Evolutionary conservation across 2,329 filamentous ascomycete genomes (phyloP), one percentile per base, ranked within the genome.

Genomic region (Cryphonectria carpinicola): DNA sequence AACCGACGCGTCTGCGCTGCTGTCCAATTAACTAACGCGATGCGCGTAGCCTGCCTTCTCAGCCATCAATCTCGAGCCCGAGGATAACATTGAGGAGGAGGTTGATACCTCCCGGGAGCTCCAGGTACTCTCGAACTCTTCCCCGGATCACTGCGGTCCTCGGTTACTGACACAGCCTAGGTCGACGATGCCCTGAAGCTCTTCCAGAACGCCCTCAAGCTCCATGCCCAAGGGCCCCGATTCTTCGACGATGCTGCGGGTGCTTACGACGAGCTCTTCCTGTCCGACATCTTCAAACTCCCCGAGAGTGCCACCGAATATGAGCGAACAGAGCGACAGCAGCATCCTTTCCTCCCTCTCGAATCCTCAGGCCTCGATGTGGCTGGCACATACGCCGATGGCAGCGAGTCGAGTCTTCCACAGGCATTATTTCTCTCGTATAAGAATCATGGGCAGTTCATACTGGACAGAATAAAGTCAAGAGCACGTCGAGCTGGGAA

Each of bases 171-270:
- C 71, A 64, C 1, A 25, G n/a, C 22, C 22, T 68, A 92, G 86
- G 95, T 98, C 77, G 96, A 99, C 77, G 96, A 99, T 82, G 95
- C 96, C 64, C 85, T 99, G 73, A 98, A 98, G 82, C 88, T 95
- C 49, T 99, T 98, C 79, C 95, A 98, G 78, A 91, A 87, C 76
- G 96, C 96, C 63, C 84, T 99, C 70, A 97, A 95, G 80, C 89
- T 95, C 74, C 96, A 99, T 79, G 92, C 95, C 1, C 94, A 97
- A 81, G 95, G 96, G 1, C 90, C 93, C 0, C 83, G 84, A 25
- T 93, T 90, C 68, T 96, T 93, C 79, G 82, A 89, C 64, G 90
- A 94, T 77, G 95, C 97, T 28, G 86, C 88, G 60, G 87, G 90
- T 66, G 95, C 96, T 62, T 99, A 99, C 82, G 86, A 91, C 64